Percentiles rank a stretch among this genome's conserved stretches.
Evolutionary conservation across 768 basidiomycete genomes (phyloP).

Genomic region (Terana coerulea): DNA sequence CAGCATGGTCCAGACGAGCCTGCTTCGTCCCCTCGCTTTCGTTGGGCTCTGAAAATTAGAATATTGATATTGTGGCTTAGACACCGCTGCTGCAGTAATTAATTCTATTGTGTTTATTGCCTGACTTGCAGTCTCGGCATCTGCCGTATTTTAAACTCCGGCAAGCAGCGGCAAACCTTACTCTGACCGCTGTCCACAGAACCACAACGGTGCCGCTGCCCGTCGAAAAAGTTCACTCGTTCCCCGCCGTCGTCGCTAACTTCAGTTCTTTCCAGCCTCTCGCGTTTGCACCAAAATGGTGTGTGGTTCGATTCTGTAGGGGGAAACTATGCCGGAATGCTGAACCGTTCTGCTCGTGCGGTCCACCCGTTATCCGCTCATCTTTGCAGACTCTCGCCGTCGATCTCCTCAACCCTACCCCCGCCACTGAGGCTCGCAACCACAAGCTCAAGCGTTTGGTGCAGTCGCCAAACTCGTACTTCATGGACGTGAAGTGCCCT

Average conservation of each 20-base stretch:
- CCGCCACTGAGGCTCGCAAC: conserved; percentile 78
- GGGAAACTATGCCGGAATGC: conserved; percentile 11
- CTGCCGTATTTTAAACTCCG: conserved; percentile 10
- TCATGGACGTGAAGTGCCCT: conserved; percentile 99
- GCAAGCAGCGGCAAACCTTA: conserved; percentile 14
- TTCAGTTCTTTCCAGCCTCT: conserved; percentile 14
- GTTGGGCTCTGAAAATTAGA: too few species aligned
- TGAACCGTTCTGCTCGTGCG: neutral
- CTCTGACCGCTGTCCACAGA: conserved; percentile 7
- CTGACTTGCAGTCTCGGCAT: neutral
- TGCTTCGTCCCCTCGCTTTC: too few species aligned
- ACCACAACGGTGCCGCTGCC: conserved; percentile 12
- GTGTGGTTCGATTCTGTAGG: conserved; percentile 8
- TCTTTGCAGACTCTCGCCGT: conserved; percentile 80
- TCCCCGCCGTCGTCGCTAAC: conserved; percentile 17
- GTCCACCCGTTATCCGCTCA: neutral
- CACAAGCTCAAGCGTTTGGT: conserved; percentile 99
- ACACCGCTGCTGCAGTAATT: too few species aligned
- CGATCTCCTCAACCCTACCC: conserved; percentile 95
- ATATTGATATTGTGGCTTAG: too few species aligned
- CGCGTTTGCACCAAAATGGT: conserved; percentile 23
- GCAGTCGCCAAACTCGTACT: conserved; percentile 97
- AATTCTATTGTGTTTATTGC: too few species aligned
- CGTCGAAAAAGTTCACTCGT: conserved; percentile 22
- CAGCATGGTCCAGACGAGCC: too few species aligned